Percentiles rank a stretch among this genome's conserved stretches.
These are phyloP conservation scores for Galerina sulciceps DNA, from an alignment of 768 basidiomycete species.

Conservation along the genomic window DNA sequence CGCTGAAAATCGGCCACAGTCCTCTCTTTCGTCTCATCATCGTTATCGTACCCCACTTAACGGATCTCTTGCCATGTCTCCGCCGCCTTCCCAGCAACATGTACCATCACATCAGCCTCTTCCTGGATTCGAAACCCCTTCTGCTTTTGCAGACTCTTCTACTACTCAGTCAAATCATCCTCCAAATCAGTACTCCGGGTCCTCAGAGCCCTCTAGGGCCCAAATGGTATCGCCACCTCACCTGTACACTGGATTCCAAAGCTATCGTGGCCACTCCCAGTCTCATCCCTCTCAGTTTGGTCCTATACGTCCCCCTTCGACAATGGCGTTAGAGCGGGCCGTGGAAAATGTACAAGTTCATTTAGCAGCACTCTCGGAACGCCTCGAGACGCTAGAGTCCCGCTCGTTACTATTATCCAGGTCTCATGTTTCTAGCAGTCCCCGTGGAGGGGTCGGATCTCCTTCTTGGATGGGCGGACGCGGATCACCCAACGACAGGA, in stretches of 20 bases:
- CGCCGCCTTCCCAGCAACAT: constrained; percentile 46
- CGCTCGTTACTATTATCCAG: constrained; percentile 42
- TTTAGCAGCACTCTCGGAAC: constrained; percentile 80
- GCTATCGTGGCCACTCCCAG: constrained; percentile 38
- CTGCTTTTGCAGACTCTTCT: constrained; percentile 65
- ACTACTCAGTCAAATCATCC: constrained; percentile 42
- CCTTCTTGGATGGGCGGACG: constrained; percentile 40
- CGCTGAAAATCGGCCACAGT: constrained; percentile 63
- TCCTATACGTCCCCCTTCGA: constrained; percentile 49
- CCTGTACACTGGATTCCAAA: constrained; percentile 37
- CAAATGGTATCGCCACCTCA: constrained; percentile 42
- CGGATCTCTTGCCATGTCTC: constrained; percentile 61
- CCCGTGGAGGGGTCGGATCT: constrained; percentile 39
- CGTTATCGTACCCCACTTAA: constrained; percentile 81
- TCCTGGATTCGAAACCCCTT: constrained; percentile 71
- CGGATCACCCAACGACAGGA: constrained; percentile 44
- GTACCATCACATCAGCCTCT: constrained; percentile 74
- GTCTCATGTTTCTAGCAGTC: constrained; percentile 43
- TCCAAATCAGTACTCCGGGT: constrained; percentile 39
- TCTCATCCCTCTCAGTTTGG: constrained; percentile 37
- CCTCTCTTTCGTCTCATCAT: constrained; percentile 71
- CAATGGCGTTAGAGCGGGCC: constrained; percentile 68
- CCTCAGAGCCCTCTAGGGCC: constrained; percentile 41
- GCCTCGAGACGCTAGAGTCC: constrained; percentile 73
- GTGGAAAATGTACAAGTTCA: constrained; percentile 83